Conservation (phyloP, 768 basidiomycete genomes). For the Termitomyces sp. region DNA sequence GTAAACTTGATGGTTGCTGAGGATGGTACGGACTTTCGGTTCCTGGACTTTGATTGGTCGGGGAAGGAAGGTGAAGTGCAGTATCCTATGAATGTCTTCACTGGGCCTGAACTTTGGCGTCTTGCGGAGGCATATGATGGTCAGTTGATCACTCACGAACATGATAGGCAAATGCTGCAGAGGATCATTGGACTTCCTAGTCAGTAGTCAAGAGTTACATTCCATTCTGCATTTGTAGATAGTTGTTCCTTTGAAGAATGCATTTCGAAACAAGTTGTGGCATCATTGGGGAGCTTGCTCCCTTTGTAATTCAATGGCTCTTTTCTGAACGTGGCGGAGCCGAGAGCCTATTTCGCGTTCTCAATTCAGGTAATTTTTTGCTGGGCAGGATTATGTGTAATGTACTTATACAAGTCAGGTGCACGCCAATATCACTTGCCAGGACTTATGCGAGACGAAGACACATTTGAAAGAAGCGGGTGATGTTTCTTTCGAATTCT, state of each 20-base stretch:
- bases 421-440: no score
- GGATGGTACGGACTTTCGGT: no score
- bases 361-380: background rate
- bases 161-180: background rate
- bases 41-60: no score
- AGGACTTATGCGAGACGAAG: no score
- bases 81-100: background rate
- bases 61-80: background rate
- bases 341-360: no score
- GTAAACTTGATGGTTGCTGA: no score
- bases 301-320: no score
- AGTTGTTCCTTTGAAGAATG: no score
- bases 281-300: no score
- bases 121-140: background rate
- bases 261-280: background rate
- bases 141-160: background rate
- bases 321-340: no score
- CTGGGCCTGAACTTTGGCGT: background rate
- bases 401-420: no score
- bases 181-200: background rate
- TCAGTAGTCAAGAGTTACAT: background rate
- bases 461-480: constrained; percentile 12
- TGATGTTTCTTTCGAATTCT: constrained; percentile 43
- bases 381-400: background rate
- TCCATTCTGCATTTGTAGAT: background rate